These are phyloP conservation scores for Nothomitra cinnamomea DNA, from an alignment of 2,329 filamentous ascomycete genomes.

Conservation along the genomic window DNA sequence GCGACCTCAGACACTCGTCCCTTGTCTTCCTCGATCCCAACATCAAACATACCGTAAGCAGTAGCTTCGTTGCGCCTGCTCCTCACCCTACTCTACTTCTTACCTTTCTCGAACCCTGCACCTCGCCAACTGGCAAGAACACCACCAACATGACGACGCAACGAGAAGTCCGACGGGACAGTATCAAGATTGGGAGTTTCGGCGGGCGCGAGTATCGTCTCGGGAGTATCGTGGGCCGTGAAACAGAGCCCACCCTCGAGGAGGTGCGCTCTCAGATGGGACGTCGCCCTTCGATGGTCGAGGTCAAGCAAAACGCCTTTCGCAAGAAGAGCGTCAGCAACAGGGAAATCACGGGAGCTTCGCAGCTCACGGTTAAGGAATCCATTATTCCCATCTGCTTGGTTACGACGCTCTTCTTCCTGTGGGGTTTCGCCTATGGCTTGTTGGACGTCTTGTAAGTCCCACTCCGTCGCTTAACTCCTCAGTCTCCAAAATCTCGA, in stretches of 20 bases:
- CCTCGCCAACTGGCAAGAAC: background rate
- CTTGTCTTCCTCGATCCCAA: no score
- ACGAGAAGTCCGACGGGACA: background rate
- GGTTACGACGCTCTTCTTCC: constrained; percentile 32
- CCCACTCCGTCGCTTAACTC: background rate
- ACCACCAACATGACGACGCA: background rate
- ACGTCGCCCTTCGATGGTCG: background rate
- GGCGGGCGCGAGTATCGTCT: background rate
- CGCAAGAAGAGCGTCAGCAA: background rate
- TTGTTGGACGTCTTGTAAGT: constrained; percentile 26
- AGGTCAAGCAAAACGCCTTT: background rate
- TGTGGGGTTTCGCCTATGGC: constrained; percentile 37
- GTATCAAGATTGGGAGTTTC: background rate
- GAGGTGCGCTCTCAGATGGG: background rate
- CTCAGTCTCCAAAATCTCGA: no score
- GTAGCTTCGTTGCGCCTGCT: no score
- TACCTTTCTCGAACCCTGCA: background rate
- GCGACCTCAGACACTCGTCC: no score
- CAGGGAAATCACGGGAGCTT: constrained; percentile 21
- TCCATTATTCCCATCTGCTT: constrained; percentile 26
- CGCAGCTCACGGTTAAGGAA: constrained; percentile 26
- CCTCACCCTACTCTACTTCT: background rate
- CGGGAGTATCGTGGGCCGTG: background rate
- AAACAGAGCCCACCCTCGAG: background rate
- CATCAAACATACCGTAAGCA: no score